A percentile compares a stretch with the other conserved stretches of the same genome.
Evolutionary conservation across 2,329 filamentous ascomycete species (phyloP).

Genomic region (Cytospora schulzeri): DNA sequence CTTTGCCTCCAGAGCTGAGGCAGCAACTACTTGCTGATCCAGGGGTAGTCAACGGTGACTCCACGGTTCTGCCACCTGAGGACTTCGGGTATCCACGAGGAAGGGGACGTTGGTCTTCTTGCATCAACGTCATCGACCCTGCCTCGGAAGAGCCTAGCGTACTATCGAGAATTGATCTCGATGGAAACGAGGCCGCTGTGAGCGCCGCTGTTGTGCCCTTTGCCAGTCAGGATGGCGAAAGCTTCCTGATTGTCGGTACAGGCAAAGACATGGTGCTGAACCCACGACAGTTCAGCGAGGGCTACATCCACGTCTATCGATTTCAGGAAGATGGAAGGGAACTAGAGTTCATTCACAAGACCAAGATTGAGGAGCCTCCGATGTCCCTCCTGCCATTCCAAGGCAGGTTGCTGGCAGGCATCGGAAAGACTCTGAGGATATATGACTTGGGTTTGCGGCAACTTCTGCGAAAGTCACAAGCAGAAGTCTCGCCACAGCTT

Average conservation of each 20-base stretch:
- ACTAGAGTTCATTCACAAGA: conserved; percentile 95
- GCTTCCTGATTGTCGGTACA: conserved; percentile 91
- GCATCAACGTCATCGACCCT: conserved; percentile 89
- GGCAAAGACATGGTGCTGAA: conserved; percentile 85
- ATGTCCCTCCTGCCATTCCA: conserved; percentile 92
- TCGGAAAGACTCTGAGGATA: conserved; percentile 79
- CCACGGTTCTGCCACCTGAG: conserved; percentile 69
- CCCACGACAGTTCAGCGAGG: conserved; percentile 73
- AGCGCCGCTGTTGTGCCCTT: conserved; percentile 85
- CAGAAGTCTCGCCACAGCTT: conserved; percentile 75
- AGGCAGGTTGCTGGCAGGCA: conserved; percentile 81
- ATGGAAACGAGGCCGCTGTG: conserved; percentile 88
- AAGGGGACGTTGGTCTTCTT: conserved; percentile 89
- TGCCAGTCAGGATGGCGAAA: conserved; percentile 83
- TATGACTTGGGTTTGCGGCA: conserved; percentile 95
- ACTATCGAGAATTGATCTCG: conserved; percentile 76
- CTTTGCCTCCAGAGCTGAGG: conserved; percentile 77
- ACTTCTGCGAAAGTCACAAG: conserved; percentile 87
- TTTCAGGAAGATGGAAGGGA: conserved; percentile 85
- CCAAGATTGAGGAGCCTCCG: conserved; percentile 85
- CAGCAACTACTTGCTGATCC: conserved; percentile 75
- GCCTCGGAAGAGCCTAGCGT: conserved; percentile 69
- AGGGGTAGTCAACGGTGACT: conserved; percentile 70
- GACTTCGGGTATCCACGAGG: conserved; percentile 89
- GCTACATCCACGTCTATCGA: conserved; percentile 90